Conservation (phyloP, 768 basidiomycete genomes). For the Termitomyces sp. region DNA sequence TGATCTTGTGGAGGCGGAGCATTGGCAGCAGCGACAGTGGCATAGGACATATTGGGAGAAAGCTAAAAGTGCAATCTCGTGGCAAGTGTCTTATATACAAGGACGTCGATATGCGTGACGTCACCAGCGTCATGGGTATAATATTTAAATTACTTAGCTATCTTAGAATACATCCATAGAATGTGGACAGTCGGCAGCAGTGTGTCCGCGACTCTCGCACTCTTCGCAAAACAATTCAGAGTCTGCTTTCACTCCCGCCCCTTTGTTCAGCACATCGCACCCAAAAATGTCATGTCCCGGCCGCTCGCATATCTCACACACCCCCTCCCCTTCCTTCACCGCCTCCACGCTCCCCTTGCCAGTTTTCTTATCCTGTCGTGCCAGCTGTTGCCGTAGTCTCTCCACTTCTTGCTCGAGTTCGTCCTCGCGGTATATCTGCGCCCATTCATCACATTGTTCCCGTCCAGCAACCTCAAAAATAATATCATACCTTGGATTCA, state of each 20-base stretch:
- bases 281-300: conserved; percentile 85
- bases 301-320: conserved; percentile 85
- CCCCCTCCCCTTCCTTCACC: conserved; percentile 28
- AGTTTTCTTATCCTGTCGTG: conserved; percentile 52
- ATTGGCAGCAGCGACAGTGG: conserved; percentile 58
- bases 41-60: conserved; percentile 60
- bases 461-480: not conserved
- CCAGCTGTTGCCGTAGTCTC: conserved; percentile 64
- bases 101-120: not conserved
- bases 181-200: conserved; percentile 74
- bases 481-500: conserved; percentile 73
- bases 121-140: conserved; percentile 9
- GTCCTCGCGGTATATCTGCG: conserved; percentile 91
- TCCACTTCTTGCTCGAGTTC: conserved; percentile 86
- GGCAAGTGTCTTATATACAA: conserved; percentile 7
- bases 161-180: conserved; percentile 80
- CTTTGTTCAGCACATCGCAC: conserved; percentile 69
- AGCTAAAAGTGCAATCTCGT: not conserved
- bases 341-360: conserved; percentile 39
- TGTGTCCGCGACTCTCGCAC: conserved; percentile 77
- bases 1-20: conserved; percentile 41
- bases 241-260: conserved; percentile 24
- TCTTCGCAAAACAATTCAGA: conserved; percentile 67
- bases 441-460: not conserved
- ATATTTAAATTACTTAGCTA: not conserved